Evolutionary conservation across 768 basidiomycete genomes (phyloP).

Genomic region (Gymnopilus dilepis): DNA sequence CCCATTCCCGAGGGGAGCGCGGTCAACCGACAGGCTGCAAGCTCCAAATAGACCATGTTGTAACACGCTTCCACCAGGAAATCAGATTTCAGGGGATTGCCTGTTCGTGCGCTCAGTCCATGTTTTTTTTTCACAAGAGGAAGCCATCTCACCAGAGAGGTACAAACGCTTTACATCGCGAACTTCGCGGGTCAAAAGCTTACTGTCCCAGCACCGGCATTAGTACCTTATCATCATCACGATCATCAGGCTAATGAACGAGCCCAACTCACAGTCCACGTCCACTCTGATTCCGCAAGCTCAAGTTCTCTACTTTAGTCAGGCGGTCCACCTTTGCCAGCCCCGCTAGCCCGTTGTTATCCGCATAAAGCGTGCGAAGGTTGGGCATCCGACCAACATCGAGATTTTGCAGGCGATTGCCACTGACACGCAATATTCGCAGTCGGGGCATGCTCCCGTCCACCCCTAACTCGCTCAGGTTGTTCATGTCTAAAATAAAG

Average conservation of each 20-base stretch:
- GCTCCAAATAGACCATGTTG: constrained; percentile 90
- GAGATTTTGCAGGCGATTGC: constrained; percentile 75
- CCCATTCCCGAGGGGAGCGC: constrained; percentile 72
- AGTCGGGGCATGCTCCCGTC: constrained; percentile 67
- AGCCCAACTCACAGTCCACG: constrained; percentile 67
- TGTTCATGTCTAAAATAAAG: constrained; percentile 23
- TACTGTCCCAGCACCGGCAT: constrained; percentile 34
- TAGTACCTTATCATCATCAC: constrained; percentile 26
- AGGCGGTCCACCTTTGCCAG: constrained; percentile 61
- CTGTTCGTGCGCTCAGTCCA: constrained; percentile 44
- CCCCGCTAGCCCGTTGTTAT: constrained; percentile 71
- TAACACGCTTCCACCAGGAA: constrained; percentile 81
- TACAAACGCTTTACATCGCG: constrained; percentile 94
- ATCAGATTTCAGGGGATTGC: constrained; percentile 67
- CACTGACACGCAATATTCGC: constrained; percentile 84
- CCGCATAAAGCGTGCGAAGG: constrained; percentile 90
- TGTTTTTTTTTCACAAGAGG: constrained; percentile 15
- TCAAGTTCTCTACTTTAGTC: constrained; percentile 85
- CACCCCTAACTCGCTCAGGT: constrained; percentile 57
- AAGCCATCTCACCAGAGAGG: constrained; percentile 76
- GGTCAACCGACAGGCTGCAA: constrained; percentile 84
- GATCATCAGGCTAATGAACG: constrained; percentile 20
- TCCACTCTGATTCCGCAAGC: constrained; percentile 87
- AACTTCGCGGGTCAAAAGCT: constrained; percentile 68
- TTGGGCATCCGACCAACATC: constrained; percentile 67